Percentiles rank a stretch among this genome's conserved stretches.
These are phyloP conservation scores for Kwoniella botswanensis DNA, from an alignment of 768 basidiomycete genomes.

Conservation along the genomic window DNA sequence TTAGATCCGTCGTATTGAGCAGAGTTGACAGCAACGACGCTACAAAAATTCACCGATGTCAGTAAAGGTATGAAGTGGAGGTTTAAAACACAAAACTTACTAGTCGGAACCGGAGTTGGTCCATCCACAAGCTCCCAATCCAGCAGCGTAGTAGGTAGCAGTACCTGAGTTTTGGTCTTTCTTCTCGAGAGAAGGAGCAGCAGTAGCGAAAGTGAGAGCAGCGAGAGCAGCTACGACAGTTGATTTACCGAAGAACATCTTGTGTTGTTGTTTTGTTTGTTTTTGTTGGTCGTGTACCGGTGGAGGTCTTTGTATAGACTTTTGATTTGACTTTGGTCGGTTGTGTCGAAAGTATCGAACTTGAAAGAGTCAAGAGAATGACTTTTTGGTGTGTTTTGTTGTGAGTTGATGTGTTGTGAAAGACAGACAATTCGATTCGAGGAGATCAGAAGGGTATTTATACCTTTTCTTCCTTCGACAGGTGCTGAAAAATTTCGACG, in stretches of 20 bases:
- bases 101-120: constrained; percentile 39
- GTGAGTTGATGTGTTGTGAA: constrained; percentile 1
- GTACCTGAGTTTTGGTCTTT: constrained; percentile 36
- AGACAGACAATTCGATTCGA: background rate
- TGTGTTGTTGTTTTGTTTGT: constrained; percentile 10
- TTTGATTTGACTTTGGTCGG: constrained; percentile 6
- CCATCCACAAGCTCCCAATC: constrained; percentile 29
- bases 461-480: constrained; percentile 9
- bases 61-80: background rate
- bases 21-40: constrained; percentile 50
- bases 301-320: constrained; percentile 1
- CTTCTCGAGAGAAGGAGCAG: constrained; percentile 31
- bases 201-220: constrained; percentile 17
- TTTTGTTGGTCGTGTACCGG: constrained; percentile 1
- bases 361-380: background rate
- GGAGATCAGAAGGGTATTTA: constrained; percentile 11
- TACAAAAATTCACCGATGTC: background rate
- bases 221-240: constrained; percentile 22
- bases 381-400: constrained; percentile 11
- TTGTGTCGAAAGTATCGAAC: constrained; percentile 2
- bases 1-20: constrained; percentile 35
- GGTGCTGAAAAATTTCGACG: background rate
- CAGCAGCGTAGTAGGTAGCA: constrained; percentile 27
- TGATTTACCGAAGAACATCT: constrained; percentile 38
- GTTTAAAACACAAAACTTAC: constrained; percentile 11